A percentile compares a stretch with the other conserved stretches of the same genome.
Conservation (phyloP, 768 basidiomycete genomes). For the Dendrothele bispora region DNA sequence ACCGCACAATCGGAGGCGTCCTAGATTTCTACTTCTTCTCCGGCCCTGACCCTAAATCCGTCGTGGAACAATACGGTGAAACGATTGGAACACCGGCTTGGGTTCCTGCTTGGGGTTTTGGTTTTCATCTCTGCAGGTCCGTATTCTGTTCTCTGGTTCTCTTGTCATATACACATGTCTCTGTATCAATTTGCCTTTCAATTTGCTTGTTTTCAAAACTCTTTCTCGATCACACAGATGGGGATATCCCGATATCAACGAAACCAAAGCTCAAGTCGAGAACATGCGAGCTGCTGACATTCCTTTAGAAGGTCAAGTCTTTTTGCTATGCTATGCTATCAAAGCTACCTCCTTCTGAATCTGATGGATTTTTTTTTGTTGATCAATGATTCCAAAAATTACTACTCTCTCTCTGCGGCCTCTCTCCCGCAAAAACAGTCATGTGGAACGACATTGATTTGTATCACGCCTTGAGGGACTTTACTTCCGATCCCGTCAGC, state of each 20-base stretch:
- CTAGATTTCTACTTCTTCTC: slow-evolving; percentile 80
- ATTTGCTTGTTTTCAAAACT: no score
- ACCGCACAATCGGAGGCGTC: slow-evolving; percentile 74
- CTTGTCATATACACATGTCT: no score
- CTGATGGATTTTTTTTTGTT: no score
- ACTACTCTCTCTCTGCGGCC: no score
- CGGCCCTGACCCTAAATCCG: slow-evolving; percentile 51
- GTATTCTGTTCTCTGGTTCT: not conserved
- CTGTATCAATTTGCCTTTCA: no score
- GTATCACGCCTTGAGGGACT: slow-evolving; percentile 68
- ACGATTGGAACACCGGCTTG: slow-evolving; percentile 69
- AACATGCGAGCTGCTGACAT: slow-evolving; percentile 70
- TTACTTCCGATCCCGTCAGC: slow-evolving; percentile 64
- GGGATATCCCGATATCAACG: slow-evolving; percentile 44
- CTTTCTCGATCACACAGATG: no score
- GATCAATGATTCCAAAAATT: no score
- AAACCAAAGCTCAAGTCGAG: slow-evolving; percentile 52
- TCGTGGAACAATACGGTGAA: slow-evolving; percentile 69
- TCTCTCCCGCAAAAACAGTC: no score
- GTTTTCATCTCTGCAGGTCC: slow-evolving; percentile 70
- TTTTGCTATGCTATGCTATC: no score
- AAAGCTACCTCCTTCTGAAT: no score
- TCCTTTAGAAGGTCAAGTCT: slow-evolving; percentile 77
- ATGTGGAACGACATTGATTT: slow-evolving; percentile 83
- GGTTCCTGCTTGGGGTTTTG: slow-evolving; percentile 76